Base-by-base conservation (phyloP, 2,329 filamentous ascomycete species). In the Nothomitra cinnamomea region DNA sequence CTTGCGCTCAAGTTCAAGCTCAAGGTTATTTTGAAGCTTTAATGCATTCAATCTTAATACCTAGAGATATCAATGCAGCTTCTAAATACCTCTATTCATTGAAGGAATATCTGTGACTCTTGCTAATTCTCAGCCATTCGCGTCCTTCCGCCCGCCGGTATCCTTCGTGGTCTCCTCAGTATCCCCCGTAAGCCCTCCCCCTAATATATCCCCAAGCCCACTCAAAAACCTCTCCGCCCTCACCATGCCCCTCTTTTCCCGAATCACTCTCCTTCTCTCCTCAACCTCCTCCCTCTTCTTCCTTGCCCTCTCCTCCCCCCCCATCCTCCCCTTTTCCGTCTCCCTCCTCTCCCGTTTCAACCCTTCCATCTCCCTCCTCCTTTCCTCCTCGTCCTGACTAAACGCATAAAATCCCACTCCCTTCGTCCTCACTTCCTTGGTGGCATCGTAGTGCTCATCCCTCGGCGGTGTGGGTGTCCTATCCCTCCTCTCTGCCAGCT, bases 341-440 rank as follows among this genome's bases (percentile, higher is more conserved):
- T 79, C 77, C 57, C 72, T 68, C 55, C 85, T 73, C 65, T 87
- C 81, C 60, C 74, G 72, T 58, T 79, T 76, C 54, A 95, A 70
- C 45, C 74, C 76, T 59, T 78, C 74, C 86, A 96, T 95, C 73
- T 96, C 86, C 61, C 68, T 67, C 63, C 82, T 72, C 49, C 77
- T 68, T 58, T 73, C 72, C 58, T 77, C 80, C 62, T 83, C 81
- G 65, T 94, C 84, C 58, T 77, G 78, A 55, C 83, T 87, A 64
- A 98, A 96, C 54, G 84, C 81, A 70, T 88, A 95, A 69, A 96
- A 98, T 0, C 86, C 92, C 0, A 85, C 86, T 2, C 92, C 92
- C 61, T 92, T 90, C 45, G 80, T 87, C 56, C 92, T 75, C 50
- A 95, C 80, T 73, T 98, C 92, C 56, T 76, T 76, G 56, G 78